These are phyloP conservation scores for Penicillium manginii DNA, from an alignment of 495 filamentous ascomycete genomes.

Conservation along the genomic window DNA sequence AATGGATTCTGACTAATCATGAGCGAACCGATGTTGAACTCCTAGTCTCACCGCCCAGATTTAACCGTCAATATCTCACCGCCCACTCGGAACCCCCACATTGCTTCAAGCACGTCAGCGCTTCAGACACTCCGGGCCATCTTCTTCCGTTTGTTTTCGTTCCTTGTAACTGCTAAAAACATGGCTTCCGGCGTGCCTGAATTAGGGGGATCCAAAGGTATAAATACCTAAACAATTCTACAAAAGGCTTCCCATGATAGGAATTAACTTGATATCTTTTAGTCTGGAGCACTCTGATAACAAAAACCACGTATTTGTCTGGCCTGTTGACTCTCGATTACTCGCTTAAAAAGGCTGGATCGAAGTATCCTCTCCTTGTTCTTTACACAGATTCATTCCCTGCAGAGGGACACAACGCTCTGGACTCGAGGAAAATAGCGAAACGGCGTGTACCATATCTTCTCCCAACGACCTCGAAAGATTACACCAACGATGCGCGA, in stretches of 20 bases:
- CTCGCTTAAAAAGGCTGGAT: conserved; percentile 60
- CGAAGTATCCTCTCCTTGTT: conserved; percentile 73
- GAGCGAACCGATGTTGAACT: no score
- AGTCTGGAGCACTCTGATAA: conserved; percentile 82
- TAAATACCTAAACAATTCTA: not conserved
- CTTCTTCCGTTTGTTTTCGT: not conserved
- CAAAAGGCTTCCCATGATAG: not conserved
- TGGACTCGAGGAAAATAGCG: conserved; percentile 65
- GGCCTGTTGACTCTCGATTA: conserved; percentile 74
- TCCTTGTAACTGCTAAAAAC: not conserved
- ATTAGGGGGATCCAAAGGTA: not conserved
- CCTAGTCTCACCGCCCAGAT: no score
- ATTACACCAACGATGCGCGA: conserved; percentile 64
- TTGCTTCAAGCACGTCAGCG: not conserved
- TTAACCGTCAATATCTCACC: no score
- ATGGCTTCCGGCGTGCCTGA: not conserved
- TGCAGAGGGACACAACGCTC: conserved; percentile 60
- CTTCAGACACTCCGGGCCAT: not conserved
- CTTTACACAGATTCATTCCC: conserved; percentile 76
- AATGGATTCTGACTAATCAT: no score
- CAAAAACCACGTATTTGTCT: conserved; percentile 72
- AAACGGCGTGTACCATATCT: conserved; percentile 65
- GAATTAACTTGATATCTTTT: conserved; percentile 4
- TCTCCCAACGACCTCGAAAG: conserved; percentile 57
- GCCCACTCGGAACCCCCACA: no score